Percentiles rank a stretch among this genome's conserved stretches.
Conservation (phyloP, 2,329 filamentous ascomycete genomes). For the Trichoderma sp. region DNA sequence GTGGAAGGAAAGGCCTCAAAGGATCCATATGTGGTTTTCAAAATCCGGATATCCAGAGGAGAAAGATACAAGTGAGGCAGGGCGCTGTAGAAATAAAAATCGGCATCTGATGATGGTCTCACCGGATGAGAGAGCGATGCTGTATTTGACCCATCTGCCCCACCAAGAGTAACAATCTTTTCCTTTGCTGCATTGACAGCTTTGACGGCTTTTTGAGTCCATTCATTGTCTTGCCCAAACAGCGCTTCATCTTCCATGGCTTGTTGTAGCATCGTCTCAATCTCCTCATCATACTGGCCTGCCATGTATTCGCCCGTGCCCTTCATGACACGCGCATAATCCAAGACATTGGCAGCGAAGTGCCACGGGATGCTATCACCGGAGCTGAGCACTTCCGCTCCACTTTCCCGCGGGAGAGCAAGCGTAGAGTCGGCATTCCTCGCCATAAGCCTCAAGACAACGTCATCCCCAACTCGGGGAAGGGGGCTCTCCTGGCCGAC, state of each 20-base stretch:
- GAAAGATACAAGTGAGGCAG: conserved; percentile 88
- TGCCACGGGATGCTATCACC: conserved; percentile 90
- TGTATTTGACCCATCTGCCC: conserved; percentile 31
- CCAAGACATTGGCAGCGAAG: conserved; percentile 87
- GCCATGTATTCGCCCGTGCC: conserved; percentile 87
- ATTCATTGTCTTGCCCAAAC: conserved; percentile 90
- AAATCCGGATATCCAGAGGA: conserved; percentile 85
- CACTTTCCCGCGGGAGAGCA: conserved; percentile 80
- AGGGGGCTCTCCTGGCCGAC: conserved; percentile 80
- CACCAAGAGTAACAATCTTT: conserved; percentile 57
- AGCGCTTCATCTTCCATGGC: conserved; percentile 87
- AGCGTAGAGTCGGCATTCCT: conserved; percentile 79
- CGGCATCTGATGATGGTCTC: conserved; percentile 43
- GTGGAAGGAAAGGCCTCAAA: conserved; percentile 83
- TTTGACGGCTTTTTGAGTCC: conserved; percentile 81
- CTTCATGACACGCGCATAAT: conserved; percentile 95
- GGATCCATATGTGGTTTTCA: conserved; percentile 84
- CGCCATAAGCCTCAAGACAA: conserved; percentile 84
- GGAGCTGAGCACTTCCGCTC: conserved; percentile 66
- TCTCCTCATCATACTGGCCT: conserved; percentile 77
- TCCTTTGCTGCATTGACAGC: conserved; percentile 75
- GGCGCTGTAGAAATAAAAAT: conserved; percentile 87
- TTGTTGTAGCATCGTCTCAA: conserved; percentile 71
- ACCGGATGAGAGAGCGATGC: conserved; percentile 26
- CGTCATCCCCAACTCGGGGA: conserved; percentile 82